Evolutionary conservation across 208 protist species (phyloP).

Genomic region (Leptomonas pyrrhocoris): DNA sequence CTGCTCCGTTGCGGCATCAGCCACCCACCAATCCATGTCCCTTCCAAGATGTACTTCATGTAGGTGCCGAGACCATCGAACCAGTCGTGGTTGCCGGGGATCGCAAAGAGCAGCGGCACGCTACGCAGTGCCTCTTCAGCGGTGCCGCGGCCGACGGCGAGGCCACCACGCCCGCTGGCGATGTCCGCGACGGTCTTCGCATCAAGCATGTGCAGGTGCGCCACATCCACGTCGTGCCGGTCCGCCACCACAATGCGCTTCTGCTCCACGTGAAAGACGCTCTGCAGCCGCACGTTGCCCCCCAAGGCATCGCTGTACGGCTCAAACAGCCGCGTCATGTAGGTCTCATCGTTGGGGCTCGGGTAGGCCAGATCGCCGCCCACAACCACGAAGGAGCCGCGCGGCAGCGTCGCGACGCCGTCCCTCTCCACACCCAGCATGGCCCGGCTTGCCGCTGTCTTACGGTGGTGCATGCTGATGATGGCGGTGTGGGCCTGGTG

Average conservation of each 20-base stretch:
- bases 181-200: constrained; percentile 45
- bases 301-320: constrained; percentile 72
- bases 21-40: constrained; percentile 83
- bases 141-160: constrained; percentile 29
- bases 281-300: constrained; percentile 45
- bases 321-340: constrained; percentile 72
- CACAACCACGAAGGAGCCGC: constrained; percentile 78
- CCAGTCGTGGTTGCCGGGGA: constrained; percentile 92
- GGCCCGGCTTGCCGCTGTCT: neutral
- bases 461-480: neutral
- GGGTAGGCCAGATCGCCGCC: constrained; percentile 89
- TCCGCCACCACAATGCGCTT: constrained; percentile 50
- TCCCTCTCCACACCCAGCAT: constrained; percentile 5
- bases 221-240: constrained; percentile 49
- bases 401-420: constrained; percentile 44
- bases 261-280: constrained; percentile 52
- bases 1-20: constrained; percentile 85
- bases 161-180: constrained; percentile 32
- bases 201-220: constrained; percentile 61
- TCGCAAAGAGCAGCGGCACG: constrained; percentile 77
- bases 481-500: neutral
- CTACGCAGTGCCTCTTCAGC: constrained; percentile 61
- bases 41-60: constrained; percentile 76
- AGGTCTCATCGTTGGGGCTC: constrained; percentile 71
- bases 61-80: constrained; percentile 85